Percentiles rank a stretch among this genome's conserved stretches.
phyloP scores from a whole-genome alignment of 768 basidiomycete genomes.

The Calocera cornea region DNA sequence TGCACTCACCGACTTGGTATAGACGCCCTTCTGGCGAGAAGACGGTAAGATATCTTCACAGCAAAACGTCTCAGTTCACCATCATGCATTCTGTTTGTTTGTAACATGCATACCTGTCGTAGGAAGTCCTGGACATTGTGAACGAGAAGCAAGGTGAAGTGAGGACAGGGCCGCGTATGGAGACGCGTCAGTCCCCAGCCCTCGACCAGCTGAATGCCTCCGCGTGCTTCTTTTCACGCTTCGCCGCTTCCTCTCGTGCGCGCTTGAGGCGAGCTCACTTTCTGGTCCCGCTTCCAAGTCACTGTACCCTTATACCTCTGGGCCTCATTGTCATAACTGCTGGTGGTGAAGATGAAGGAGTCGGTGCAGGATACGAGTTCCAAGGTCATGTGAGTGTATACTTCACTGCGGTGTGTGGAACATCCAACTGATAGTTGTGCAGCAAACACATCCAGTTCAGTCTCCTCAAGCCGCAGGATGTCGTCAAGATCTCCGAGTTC shows the following conservation, averaged over 20 bases:
- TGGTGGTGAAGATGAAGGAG: slow-evolving; percentile 50
- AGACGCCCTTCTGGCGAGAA: slow-evolving; percentile 95
- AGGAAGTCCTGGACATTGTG: slow-evolving; percentile 85
- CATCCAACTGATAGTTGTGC: slow-evolving; percentile 12
- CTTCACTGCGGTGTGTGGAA: neutral
- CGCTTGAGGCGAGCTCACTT: neutral
- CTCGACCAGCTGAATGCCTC: neutral
- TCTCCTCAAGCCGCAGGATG: slow-evolving; percentile 84
- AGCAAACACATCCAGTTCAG: slow-evolving; percentile 96
- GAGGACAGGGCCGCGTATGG: slow-evolving; percentile 11
- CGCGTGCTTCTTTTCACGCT: slow-evolving; percentile 5
- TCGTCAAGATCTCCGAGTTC: slow-evolving; percentile 90
- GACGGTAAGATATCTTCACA: slow-evolving; percentile 66
- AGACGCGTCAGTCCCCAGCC: slow-evolving; percentile 11
- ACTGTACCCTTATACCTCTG: neutral
- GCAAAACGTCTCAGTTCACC: neutral
- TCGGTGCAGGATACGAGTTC: slow-evolving; percentile 63
- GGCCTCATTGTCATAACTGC: neutral
- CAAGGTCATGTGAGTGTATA: slow-evolving; percentile 56
- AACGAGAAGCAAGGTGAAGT: slow-evolving; percentile 1
- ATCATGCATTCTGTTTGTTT: neutral
- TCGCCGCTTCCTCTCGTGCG: neutral
- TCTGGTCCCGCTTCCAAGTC: neutral
- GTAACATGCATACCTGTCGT: slow-evolving; percentile 51
- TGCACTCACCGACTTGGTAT: slow-evolving; percentile 90